A percentile compares a stretch with the other conserved stretches of the same genome.
Evolutionary conservation across 129 eudicot genomes (phyloP).

Genomic region (Flaveria trinervia): DNA sequence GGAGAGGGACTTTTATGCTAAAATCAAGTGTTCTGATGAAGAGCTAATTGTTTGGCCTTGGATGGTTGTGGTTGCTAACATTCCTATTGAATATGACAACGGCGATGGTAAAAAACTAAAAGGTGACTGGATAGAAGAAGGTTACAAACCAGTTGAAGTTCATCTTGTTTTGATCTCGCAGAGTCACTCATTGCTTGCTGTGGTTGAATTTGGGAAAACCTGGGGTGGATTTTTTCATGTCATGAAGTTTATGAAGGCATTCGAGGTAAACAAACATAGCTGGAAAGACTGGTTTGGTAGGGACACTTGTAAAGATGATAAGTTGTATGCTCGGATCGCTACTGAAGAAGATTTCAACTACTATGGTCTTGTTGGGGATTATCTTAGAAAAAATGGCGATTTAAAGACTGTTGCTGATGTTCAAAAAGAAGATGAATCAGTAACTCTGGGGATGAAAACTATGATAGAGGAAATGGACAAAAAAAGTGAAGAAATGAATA

Average conservation of each 20-base stretch:
- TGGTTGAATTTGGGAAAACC: conserved; percentile 58
- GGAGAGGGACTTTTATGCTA: conserved; percentile 3
- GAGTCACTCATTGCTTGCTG: conserved; percentile 58
- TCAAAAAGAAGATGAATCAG: conserved; percentile 46
- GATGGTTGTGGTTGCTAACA: conserved; percentile 74
- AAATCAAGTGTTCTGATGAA: conserved; percentile 31
- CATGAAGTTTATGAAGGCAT: conserved; percentile 47
- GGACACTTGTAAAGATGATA: conserved; percentile 43
- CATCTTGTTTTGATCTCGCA: conserved; percentile 55
- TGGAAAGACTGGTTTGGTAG: conserved; percentile 43
- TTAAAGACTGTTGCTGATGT: conserved; percentile 56
- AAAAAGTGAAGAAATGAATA: conserved; percentile 48
- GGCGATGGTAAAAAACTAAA: conserved; percentile 56
- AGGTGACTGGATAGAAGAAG: conserved; percentile 56
- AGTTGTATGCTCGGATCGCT: conserved; percentile 72
- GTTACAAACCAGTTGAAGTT: conserved; percentile 56
- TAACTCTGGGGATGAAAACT: conserved; percentile 39
- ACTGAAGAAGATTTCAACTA: conserved; percentile 52
- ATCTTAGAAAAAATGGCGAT: conserved; percentile 56
- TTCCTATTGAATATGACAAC: conserved; percentile 38
- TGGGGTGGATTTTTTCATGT: conserved; percentile 65
- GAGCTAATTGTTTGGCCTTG: conserved; percentile 77
- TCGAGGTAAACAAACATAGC: conserved; percentile 53
- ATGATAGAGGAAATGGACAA: conserved; percentile 37
- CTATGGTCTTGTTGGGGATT: conserved; percentile 46